A percentile compares a stretch with the other conserved stretches of the same genome.
These are phyloP conservation scores for Wickerhamomyces bovis DNA, from an alignment of 805 yeast species.

Conservation along the genomic window DNA sequence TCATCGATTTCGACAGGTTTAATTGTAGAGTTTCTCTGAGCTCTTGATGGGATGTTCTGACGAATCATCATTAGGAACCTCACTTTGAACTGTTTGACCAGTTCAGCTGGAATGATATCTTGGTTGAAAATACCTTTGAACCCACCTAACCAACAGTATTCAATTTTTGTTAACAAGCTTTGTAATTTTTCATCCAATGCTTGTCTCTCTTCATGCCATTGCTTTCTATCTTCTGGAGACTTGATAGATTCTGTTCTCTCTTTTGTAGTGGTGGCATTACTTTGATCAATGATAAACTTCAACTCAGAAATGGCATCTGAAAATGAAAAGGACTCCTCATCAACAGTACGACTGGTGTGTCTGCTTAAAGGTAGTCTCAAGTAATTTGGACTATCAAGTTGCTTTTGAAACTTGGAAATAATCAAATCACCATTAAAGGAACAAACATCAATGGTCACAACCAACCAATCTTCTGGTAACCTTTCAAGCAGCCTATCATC, in stretches of 20 bases:
- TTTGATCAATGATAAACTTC: constrained; percentile 46
- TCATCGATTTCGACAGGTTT: constrained; percentile 39
- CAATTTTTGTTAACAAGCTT: constrained; percentile 50
- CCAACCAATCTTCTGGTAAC: constrained; percentile 47
- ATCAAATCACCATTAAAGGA: constrained; percentile 51
- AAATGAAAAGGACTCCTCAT: constrained; percentile 37
- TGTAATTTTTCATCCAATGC: constrained; percentile 52
- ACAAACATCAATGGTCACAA: constrained; percentile 58
- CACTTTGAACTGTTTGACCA: constrained; percentile 29
- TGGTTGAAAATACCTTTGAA: constrained; percentile 57
- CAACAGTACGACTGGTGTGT: constrained; percentile 38
- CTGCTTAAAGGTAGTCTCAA: constrained; percentile 57
- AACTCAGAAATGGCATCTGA: constrained; percentile 41
- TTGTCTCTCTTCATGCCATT: constrained; percentile 77
- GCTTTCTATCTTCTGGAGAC: constrained; percentile 52
- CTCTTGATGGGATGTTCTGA: constrained; percentile 45
- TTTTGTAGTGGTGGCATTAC: constrained; percentile 53
- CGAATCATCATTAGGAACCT: constrained; percentile 35
- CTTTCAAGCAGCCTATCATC: constrained; percentile 9
- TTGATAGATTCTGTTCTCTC: constrained; percentile 46
- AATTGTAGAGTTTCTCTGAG: constrained; percentile 28
- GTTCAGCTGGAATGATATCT: constrained; percentile 20
- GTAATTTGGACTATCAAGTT: constrained; percentile 34
- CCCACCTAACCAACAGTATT: constrained; percentile 71
- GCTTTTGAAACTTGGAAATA: constrained; percentile 38